Percentiles rank a stretch among this genome's conserved stretches.
phyloP scores from a whole-genome alignment of 129 eudicot genomes.

The Smallanthus sonchifolius region DNA sequence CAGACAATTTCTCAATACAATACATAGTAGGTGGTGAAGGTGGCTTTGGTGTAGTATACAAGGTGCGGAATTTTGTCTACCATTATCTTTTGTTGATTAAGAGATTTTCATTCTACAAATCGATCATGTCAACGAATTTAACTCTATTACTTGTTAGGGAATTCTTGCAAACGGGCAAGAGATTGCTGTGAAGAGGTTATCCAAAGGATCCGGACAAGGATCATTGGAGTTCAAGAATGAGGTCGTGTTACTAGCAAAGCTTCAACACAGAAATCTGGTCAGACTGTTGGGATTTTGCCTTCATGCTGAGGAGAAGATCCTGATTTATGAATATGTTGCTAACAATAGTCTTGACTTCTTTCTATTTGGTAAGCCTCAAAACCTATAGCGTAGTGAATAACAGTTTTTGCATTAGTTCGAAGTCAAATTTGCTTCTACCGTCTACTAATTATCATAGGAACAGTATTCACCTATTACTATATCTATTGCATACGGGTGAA shows the following conservation, averaged over 20 bases:
- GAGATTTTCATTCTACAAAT: too few species aligned
- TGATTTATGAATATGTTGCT: conserved; percentile 20
- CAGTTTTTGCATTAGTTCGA: not conserved
- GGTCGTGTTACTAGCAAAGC: conserved; percentile 24
- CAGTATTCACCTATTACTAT: too few species aligned
- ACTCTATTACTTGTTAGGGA: not conserved
- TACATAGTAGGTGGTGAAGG: conserved; percentile 48
- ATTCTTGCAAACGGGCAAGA: conserved; percentile 11
- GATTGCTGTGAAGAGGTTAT: conserved; percentile 21
- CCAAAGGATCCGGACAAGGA: conserved; percentile 25
- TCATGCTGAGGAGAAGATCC: conserved; percentile 18
- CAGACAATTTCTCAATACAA: conserved; percentile 24
- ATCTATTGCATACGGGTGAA: too few species aligned
- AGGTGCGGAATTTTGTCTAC: not conserved
- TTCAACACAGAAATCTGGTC: conserved; percentile 23
- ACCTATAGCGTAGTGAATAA: not conserved
- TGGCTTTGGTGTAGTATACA: conserved; percentile 41
- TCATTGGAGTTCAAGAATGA: conserved; percentile 22
- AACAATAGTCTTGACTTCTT: conserved; percentile 22
- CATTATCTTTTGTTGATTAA: too few species aligned
- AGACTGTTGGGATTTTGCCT: conserved; percentile 28
- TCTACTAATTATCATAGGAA: too few species aligned
- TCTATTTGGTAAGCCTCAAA: conserved; percentile 20
- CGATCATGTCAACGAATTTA: too few species aligned
- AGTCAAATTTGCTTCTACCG: too few species aligned